Base-by-base conservation (phyloP, 1,284 basidiomycete genomes). In the Caloboletus inedulis region DNA sequence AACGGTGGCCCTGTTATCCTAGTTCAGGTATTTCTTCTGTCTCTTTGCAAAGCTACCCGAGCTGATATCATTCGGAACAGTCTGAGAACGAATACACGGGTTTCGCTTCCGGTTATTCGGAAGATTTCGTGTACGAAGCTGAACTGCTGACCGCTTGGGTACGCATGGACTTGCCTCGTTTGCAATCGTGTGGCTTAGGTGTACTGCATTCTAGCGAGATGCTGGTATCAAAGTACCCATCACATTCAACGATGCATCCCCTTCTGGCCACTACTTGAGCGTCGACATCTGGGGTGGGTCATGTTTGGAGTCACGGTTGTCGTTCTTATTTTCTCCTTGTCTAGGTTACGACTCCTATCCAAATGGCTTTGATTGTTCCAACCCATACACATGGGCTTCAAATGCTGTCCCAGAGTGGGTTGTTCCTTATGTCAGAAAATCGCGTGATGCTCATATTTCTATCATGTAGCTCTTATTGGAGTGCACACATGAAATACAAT, bases 321-420 rank as follows among this genome's bases (percentile, higher is more conserved):
- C 12, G 23, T 34, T 27, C 52, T 53, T 18, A 49, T 29, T 29
- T 43, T 29, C 5, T 34, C 13, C 35, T 36, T 35, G 12, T 48
- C 19, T 43, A 64, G 69, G 71, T 39, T 78, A 78, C 39, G 77
- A 79, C 53, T 75, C 76, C n/a, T 80, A 80, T 55, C 77, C 77
- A 6, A 78, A 79, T 52, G 78, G 77, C 0, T 83, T 84, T 59
- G 78, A 84, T 60, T 83, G 81, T 59, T 72, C 75, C 3, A 60
- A 77, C 54, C 80, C 81, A 2, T 61, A 73, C 31, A 67, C 60
- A 7, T 83, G 82, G 82, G 58, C 68, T 6, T 44, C 72, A 4
- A 62, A 71, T 47, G 72, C 71, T 19, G 77, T 79, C 29, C 74
- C 76, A 2, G 13, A 8, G 64, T 63, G 35, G 43, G 50, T 45